Conservation (phyloP, 2,329 filamentous ascomycete genomes). For the Epichloe baconii region DNA sequence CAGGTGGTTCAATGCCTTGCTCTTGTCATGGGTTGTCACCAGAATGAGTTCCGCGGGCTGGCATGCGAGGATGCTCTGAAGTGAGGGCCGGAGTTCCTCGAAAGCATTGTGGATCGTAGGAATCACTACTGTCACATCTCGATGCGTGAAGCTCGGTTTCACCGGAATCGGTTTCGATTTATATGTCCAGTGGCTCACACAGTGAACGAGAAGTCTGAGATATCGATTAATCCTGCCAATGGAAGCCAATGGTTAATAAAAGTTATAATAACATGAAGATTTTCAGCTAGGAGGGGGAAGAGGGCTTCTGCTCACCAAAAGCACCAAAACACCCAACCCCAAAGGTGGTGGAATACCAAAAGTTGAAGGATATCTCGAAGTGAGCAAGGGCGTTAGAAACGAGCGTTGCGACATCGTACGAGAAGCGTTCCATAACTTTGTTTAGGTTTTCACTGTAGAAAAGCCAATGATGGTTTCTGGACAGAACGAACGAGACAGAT, state of each 20-base stretch:
- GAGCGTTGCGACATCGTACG: constrained; percentile 7
- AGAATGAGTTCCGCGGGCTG: constrained; percentile 63
- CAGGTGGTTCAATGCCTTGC: constrained; percentile 53
- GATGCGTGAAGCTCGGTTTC: constrained; percentile 63
- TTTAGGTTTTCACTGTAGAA: not conserved
- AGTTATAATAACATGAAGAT: not conserved
- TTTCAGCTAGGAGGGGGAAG: not conserved
- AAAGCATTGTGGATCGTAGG: constrained; percentile 84
- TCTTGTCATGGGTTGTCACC: constrained; percentile 75
- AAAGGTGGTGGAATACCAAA: constrained; percentile 31
- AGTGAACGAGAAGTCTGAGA: constrained; percentile 71
- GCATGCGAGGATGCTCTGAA: constrained; percentile 63
- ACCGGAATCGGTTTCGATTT: constrained; percentile 71
- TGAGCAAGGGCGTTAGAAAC: constrained; percentile 4
- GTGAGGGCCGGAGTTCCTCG: constrained; percentile 68
- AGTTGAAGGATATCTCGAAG: constrained; percentile 16
- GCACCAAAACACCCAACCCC: constrained; percentile 28
- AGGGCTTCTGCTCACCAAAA: constrained; percentile 31
- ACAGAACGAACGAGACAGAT: not conserved
- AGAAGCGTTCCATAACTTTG: not conserved
- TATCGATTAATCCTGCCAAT: constrained; percentile 68
- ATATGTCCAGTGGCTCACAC: constrained; percentile 75
- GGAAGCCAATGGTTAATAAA: not conserved
- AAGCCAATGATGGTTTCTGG: not conserved
- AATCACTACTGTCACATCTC: constrained; percentile 88